Conservation (phyloP, 2,329 filamentous ascomycete species). For the Sporothrix curviconia region DNA sequence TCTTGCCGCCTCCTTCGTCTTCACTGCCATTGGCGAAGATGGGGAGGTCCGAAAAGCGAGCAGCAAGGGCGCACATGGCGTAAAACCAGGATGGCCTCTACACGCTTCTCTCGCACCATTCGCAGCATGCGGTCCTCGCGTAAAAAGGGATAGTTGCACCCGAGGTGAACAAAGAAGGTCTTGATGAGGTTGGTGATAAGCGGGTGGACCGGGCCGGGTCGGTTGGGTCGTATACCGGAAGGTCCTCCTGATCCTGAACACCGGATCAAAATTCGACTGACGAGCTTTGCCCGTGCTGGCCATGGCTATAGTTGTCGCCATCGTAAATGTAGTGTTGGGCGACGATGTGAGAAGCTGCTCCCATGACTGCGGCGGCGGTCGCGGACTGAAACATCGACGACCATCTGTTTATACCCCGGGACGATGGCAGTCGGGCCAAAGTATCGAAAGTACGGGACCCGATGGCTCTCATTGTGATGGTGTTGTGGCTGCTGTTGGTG, state of each 20-base stretch:
- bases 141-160: conserved; percentile 80
- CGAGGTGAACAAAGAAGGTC: conserved; percentile 73
- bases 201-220: conserved; percentile 63
- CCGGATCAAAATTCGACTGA: conserved; percentile 34
- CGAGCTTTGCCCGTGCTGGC: conserved; percentile 25
- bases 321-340: conserved; percentile 32
- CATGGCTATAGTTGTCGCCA: conserved; percentile 21
- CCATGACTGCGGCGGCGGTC: conserved; percentile 55
- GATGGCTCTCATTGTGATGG: conserved; percentile 49
- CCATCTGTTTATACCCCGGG: conserved; percentile 89
- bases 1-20: conserved; percentile 15
- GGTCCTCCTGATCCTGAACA: conserved; percentile 41
- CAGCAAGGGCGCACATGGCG: conserved; percentile 74
- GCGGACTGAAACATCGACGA: conserved; percentile 59
- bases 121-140: conserved; percentile 64
- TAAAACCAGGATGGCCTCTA: conserved; percentile 83
- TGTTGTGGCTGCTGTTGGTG: conserved; percentile 22
- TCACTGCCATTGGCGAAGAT: conserved; percentile 45
- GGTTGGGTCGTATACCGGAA: conserved; percentile 70
- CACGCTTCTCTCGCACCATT: conserved; percentile 71
- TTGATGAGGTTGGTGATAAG: conserved; percentile 71
- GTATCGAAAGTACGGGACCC: conserved; percentile 84
- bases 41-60: conserved; percentile 66
- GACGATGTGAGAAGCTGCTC: conserved; percentile 52
- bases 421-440: conserved; percentile 89